These are phyloP conservation scores for Amyloporia xantha DNA, from an alignment of 768 basidiomycete genomes.

Conservation along the genomic window DNA sequence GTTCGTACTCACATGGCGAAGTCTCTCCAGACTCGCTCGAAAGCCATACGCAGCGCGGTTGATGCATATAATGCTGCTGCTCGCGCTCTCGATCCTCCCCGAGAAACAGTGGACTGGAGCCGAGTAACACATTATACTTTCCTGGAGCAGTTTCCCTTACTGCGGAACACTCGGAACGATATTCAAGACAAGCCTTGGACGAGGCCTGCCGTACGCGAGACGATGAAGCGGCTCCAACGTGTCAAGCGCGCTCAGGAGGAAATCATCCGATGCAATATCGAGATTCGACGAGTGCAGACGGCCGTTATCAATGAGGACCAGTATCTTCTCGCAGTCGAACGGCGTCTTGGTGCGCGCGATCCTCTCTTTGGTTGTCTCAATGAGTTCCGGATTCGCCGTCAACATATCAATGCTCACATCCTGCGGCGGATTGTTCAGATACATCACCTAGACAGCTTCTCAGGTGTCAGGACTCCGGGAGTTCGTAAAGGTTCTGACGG, in stretches of 20 bases:
- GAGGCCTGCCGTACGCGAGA: slow-evolving; percentile 18
- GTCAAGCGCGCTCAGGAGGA: slow-evolving; percentile 19
- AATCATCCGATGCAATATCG: slow-evolving; percentile 17
- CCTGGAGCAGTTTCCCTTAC: too few relatives aligned
- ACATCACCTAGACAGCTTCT: slow-evolving; percentile 1
- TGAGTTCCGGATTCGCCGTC: slow-evolving; percentile 5
- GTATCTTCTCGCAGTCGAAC: background rate
- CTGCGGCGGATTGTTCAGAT: slow-evolving; percentile 7
- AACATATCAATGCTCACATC: slow-evolving; percentile 1
- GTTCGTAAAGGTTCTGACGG: background rate
- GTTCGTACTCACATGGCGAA: too few relatives aligned
- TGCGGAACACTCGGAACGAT: too few relatives aligned
- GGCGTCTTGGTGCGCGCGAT: background rate
- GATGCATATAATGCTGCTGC: too few relatives aligned
- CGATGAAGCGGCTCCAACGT: slow-evolving; percentile 15
- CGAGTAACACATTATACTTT: too few relatives aligned
- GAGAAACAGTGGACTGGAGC: too few relatives aligned
- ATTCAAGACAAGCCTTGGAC: too few relatives aligned
- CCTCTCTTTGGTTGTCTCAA: background rate
- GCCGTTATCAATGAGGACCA: slow-evolving; percentile 19
- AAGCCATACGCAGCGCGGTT: too few relatives aligned
- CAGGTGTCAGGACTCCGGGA: slow-evolving; percentile 3
- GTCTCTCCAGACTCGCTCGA: too few relatives aligned
- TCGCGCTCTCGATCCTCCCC: too few relatives aligned
- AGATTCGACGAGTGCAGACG: slow-evolving; percentile 21